Evolutionary conservation across 495 filamentous ascomycete genomes (phyloP).

Genomic region (Aspergillus sclerotiicarbonarius): DNA sequence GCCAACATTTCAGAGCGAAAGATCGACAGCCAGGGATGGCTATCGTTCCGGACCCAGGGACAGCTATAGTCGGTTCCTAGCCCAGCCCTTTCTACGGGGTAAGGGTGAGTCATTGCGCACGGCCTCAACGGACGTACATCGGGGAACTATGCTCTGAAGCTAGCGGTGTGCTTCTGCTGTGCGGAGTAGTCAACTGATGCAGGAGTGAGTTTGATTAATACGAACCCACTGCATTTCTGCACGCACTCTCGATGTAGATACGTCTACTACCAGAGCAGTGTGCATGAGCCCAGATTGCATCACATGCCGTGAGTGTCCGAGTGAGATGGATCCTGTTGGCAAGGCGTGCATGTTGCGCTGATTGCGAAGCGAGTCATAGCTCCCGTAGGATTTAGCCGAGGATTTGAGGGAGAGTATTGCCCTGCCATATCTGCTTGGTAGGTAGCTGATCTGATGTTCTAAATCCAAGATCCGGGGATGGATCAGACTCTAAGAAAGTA

Average conservation of each 20-base stretch:
- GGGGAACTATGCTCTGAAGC: not conserved
- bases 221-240: not conserved
- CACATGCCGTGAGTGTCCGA: not conserved
- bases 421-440: not conserved
- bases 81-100: not conserved
- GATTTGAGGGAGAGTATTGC: not conserved
- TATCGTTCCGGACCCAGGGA: not conserved
- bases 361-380: not conserved
- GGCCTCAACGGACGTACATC: not conserved
- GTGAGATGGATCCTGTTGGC: not conserved
- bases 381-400: not conserved
- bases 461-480: not conserved
- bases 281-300: not conserved
- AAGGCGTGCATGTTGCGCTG: not conserved
- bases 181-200: conserved; percentile 1
- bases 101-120: conserved; percentile 8
- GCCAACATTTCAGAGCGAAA: not conserved
- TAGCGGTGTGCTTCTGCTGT: not conserved
- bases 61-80: not conserved
- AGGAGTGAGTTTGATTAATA: not conserved
- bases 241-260: not conserved
- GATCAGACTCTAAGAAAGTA: not conserved
- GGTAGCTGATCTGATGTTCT: not conserved
- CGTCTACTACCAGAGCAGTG: not conserved
- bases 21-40: not conserved